Conservation (phyloP, 129 eudicot species). For the Dittrichia graveolens region DNA sequence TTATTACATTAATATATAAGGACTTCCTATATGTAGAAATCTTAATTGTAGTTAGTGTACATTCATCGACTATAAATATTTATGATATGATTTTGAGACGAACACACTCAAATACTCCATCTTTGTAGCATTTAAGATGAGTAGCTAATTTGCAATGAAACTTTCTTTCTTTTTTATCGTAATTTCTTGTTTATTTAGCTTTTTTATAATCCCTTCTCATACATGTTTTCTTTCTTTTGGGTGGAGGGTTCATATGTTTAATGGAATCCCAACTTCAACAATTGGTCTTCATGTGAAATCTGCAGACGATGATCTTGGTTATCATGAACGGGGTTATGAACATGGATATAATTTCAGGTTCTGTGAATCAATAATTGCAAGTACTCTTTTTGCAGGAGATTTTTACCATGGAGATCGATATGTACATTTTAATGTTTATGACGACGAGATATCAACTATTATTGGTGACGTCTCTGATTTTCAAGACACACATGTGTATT, state of each 20-base stretch:
- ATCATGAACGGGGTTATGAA: neutral
- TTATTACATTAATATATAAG: no score
- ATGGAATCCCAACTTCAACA: slow-evolving; percentile 8
- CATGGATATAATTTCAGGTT: neutral
- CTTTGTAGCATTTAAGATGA: neutral
- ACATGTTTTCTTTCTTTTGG: neutral
- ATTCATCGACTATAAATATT: slow-evolving; percentile 7
- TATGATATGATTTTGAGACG: neutral
- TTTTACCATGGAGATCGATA: neutral
- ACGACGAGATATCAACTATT: neutral
- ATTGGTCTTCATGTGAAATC: neutral
- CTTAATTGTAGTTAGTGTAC: neutral
- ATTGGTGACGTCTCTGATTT: neutral
- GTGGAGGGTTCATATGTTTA: neutral
- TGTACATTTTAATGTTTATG: slow-evolving; percentile 2
- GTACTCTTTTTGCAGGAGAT: slow-evolving; percentile 18
- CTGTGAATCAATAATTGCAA: neutral
- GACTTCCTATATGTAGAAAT: no score
- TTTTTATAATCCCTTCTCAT: neutral
- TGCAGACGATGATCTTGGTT: slow-evolving; percentile 15
- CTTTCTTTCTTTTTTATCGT: neutral
- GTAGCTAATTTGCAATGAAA: neutral
- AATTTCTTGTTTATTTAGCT: neutral
- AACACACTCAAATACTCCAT: slow-evolving; percentile 1
- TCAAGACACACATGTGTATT: neutral